Base-by-base conservation (phyloP, 1,284 basidiomycete species). In the Volvariella surrecta region DNA sequence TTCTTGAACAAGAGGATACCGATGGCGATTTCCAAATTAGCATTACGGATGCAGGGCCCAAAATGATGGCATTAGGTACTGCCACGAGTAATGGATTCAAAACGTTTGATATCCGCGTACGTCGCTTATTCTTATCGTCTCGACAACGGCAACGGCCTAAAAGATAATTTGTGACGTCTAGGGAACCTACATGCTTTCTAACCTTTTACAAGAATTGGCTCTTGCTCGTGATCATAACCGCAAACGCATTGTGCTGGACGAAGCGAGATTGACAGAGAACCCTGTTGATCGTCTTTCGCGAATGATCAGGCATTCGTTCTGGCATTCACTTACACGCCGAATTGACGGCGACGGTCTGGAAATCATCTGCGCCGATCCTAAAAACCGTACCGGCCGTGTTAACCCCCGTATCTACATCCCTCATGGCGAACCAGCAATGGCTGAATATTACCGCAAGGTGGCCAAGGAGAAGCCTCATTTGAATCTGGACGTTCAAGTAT, bases 121-220 rank as follows among this genome's bases (percentile, higher is more conserved):
- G 87, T 68, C 20, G 32, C 47, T 32, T 37, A 24, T 40, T 39
- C 32, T 38, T 24, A 37, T 37, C n/a, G 35, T 13, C 19, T 18
- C 8, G 39, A 39, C 34, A 21, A 37, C 19, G 30, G 21, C 34
- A 18, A 21, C 39, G 34, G 20, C 16, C 28, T 22, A 22, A 4
- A 32, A 8, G 35, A 35, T 38, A n/a, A 9, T 45, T 1, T 15
- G 39, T 40, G n/a, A 6, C 6, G 42, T 41, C n/a, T 51, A 93
- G 90, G 93, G 93, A 37, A 95, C 87, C 11, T 97, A 99, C 68
- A 98, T 97, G 95, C 74, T 99, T 32, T 98, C 95, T 9, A 99
- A 97, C 63, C 79, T 99, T n/a, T 73, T 99, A 20, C 96, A 99
- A 71, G 95, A 99, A 62, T 82, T 99, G 34, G 96, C 95, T 1